phyloP scores from a whole-genome alignment of 1,284 basidiomycete genomes.

The Waitea zeae region DNA sequence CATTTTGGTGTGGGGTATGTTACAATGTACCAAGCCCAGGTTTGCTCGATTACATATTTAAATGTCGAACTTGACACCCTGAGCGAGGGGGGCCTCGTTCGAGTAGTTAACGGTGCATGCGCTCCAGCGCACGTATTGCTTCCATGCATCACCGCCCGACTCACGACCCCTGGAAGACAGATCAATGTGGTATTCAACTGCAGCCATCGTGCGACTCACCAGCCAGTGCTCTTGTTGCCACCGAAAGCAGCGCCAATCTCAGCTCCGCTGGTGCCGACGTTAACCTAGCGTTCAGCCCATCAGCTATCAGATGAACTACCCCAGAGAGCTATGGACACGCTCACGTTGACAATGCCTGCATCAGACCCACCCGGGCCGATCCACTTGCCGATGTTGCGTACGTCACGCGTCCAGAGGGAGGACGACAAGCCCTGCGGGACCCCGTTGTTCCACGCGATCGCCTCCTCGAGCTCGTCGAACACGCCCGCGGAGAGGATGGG shows the following conservation, averaged over 20 bases:
- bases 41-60: no score
- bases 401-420: constrained; percentile 77
- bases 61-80: constrained; percentile 88
- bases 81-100: constrained; percentile 74
- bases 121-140: constrained; percentile 81
- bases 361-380: constrained; percentile 80
- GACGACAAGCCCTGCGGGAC: constrained; percentile 86
- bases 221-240: constrained; percentile 86
- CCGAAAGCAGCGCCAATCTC: constrained; percentile 89
- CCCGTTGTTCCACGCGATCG: constrained; percentile 83
- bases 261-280: constrained; percentile 86
- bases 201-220: constrained; percentile 26
- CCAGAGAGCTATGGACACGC: constrained; percentile 9
- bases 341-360: constrained; percentile 73
- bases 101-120: constrained; percentile 91
- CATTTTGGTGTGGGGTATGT: no score
- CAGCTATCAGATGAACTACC: constrained; percentile 1
- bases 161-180: constrained; percentile 67
- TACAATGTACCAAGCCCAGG: no score
- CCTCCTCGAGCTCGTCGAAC: constrained; percentile 82
- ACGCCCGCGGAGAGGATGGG: constrained; percentile 78
- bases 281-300: constrained; percentile 43
- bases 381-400: constrained; percentile 77
- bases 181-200: constrained; percentile 1
- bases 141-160: constrained; percentile 94